Evolutionary conservation across 73 alveolate genomes (phyloP).

Genomic region (Stentor coeruleus): DNA sequence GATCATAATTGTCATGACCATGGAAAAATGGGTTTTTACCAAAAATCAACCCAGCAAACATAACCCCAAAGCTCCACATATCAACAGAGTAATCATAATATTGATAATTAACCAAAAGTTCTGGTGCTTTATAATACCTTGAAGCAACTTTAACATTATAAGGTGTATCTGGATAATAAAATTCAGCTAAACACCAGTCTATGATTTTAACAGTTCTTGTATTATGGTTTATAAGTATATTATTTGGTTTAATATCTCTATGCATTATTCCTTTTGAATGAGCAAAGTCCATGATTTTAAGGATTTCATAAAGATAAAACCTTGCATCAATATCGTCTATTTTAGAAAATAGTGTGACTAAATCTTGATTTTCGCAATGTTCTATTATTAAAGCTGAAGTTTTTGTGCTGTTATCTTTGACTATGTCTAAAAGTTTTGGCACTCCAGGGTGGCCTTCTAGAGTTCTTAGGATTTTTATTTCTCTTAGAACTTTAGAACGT

Average conservation of each 20-base stretch:
- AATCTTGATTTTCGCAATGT: conserved; percentile 84
- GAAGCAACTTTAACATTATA: conserved; percentile 95
- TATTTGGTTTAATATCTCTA: conserved; percentile 96
- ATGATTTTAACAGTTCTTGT: conserved; percentile 78
- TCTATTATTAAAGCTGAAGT: conserved; percentile 84
- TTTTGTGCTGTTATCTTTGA: conserved; percentile 90
- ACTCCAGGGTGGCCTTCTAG: conserved; percentile 90
- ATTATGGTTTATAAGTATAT: conserved; percentile 89
- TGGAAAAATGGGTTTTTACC: conserved; percentile 96
- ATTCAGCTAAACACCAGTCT: conserved; percentile 99
- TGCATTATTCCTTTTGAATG: conserved; percentile 96
- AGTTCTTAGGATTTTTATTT: conserved; percentile 85
- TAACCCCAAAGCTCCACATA: conserved; percentile 88
- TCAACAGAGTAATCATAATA: conserved; percentile 85
- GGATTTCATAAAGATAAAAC: conserved; percentile 84
- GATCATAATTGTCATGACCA: conserved; percentile 95
- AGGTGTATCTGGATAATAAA: conserved; percentile 85
- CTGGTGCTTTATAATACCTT: conserved; percentile 94
- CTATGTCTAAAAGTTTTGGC: conserved; percentile 91
- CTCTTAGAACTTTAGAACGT: conserved; percentile 88
- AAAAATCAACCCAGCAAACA: conserved; percentile 92
- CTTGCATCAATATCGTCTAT: conserved; percentile 88
- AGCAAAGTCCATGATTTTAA: conserved; percentile 90
- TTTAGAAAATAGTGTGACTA: conserved; percentile 74
- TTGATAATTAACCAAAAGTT: conserved; percentile 75